Base-by-base conservation (phyloP, 208 protist species). In the Trypanosoma congolense region DNA sequence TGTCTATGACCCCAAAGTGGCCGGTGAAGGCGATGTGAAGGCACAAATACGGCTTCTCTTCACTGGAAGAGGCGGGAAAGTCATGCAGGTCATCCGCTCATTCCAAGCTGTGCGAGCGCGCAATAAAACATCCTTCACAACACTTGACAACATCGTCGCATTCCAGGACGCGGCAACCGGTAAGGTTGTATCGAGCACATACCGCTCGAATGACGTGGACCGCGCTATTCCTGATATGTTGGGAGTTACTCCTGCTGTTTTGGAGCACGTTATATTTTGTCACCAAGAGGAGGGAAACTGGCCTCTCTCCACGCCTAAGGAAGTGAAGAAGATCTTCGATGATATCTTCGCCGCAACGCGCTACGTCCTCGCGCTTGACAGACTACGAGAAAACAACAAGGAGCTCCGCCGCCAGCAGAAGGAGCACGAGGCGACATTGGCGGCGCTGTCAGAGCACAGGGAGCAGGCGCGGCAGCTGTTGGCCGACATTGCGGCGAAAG, bases 291-390 rank as follows among this genome's bases (percentile, higher is more conserved):
- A 99, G 22, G 95, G 87, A 43, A 98, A 98, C 75, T 99, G 98
- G 97, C 97, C 97, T 0, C 70, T 99, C 4, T 68, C 64, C 1
- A 83, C 97, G 3, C 80, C 86, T 14, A 83, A 86, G 41, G 83
- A 89, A n/a, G 74, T 99, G 30, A 99, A 99, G 66, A 85, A 94
- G 18, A 98, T 98, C 61, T 99, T 99, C 73, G 98, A 99, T 73
- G 97, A 97, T 54, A 99, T 99, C 35, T 99, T 99, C 79, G 79
- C 93, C 22, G 84, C 97, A 0, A 98, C 97, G 1, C 82, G 88
- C 5, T 97, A 97, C 63, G 92, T 92, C 14, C 72, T 90, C 8
- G 92, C 92, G 14, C 68, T 97, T 12, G 90, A 97, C 21, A 56
- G 88, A 24, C 58, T 95, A 29, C 72, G 83, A 18, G 83, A 95